These are phyloP conservation scores for Cladosporium sp. DNA, from an alignment of 2,329 filamentous ascomycete genomes.

Conservation along the genomic window DNA sequence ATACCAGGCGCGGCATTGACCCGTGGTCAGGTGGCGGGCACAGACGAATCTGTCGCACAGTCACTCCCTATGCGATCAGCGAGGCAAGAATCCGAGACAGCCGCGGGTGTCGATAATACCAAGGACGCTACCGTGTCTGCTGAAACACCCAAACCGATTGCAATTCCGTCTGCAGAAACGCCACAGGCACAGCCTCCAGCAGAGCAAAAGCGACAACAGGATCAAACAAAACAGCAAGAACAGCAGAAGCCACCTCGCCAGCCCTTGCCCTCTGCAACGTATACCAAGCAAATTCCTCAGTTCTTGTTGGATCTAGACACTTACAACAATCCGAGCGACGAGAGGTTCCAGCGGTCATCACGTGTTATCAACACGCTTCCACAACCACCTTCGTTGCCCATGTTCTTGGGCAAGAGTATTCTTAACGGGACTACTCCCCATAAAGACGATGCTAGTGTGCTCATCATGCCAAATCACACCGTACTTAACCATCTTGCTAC, in stretches of 20 bases:
- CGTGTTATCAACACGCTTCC: conserved; percentile 74
- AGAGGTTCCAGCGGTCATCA: conserved; percentile 69
- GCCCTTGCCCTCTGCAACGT: conserved; percentile 51
- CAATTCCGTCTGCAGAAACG: background rate
- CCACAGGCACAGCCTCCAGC: background rate
- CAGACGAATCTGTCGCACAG: conserved; percentile 37
- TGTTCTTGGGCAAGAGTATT: conserved; percentile 91
- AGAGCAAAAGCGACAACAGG: background rate
- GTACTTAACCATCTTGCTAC: conserved; percentile 95
- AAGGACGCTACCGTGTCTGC: background rate
- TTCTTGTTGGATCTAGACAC: conserved; percentile 83
- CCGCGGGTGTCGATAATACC: background rate
- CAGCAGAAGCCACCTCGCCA: conserved; percentile 18
- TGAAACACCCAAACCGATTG: conserved; percentile 21
- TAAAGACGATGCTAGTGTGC: conserved; percentile 96
- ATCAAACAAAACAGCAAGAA: conserved; percentile 1
- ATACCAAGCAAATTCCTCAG: conserved; percentile 71
- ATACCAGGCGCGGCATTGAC: conserved; percentile 28
- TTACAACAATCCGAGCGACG: conserved; percentile 57
- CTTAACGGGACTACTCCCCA: conserved; percentile 85
- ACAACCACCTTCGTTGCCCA: conserved; percentile 76
- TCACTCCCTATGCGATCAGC: conserved; percentile 50
- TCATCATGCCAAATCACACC: conserved; percentile 96
- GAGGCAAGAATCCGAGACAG: conserved; percentile 22
- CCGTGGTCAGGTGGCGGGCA: conserved; percentile 20